Evolutionary conservation across 2,329 filamentous ascomycete species (phyloP).

Genomic region (Gliomastix tumulicola): DNA sequence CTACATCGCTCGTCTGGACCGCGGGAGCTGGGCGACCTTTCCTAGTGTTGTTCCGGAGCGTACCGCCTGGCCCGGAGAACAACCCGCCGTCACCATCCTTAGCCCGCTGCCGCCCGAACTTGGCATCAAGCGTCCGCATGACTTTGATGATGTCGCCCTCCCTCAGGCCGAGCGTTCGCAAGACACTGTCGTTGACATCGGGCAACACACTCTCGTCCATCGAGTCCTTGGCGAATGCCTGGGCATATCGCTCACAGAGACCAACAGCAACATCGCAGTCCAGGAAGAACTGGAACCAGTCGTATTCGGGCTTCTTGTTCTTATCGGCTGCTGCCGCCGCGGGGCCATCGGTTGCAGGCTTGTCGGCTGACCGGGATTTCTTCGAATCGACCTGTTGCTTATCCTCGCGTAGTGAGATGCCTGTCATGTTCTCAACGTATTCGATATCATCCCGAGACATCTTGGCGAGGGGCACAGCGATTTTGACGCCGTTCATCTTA

Average conservation of each 20-base stretch:
- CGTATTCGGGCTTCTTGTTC: slow-evolving; percentile 67
- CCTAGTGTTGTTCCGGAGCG: slow-evolving; percentile 86
- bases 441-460: slow-evolving; percentile 95
- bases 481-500: slow-evolving; percentile 97
- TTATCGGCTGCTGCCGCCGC: slow-evolving; percentile 57
- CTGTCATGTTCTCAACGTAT: slow-evolving; percentile 85
- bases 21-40: slow-evolving; percentile 84
- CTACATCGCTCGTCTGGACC: slow-evolving; percentile 77
- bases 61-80: slow-evolving; percentile 89
- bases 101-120: slow-evolving; percentile 55
- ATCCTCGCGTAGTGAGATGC: slow-evolving; percentile 85
- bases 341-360: slow-evolving; percentile 11
- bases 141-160: slow-evolving; percentile 96
- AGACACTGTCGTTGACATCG: slow-evolving; percentile 75
- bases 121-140: slow-evolving; percentile 80
- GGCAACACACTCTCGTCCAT: slow-evolving; percentile 93
- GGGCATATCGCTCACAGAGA: slow-evolving; percentile 88
- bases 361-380: slow-evolving; percentile 32
- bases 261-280: slow-evolving; percentile 86
- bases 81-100: slow-evolving; percentile 65
- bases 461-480: slow-evolving; percentile 88
- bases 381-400: slow-evolving; percentile 86
- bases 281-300: slow-evolving; percentile 99
- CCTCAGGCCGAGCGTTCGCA: slow-evolving; percentile 85
- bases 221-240: slow-evolving; percentile 81